Percentiles rank a stretch among this genome's conserved stretches.
phyloP scores from a whole-genome alignment of 129 eudicot genomes.

The Saussurea involucrata region DNA sequence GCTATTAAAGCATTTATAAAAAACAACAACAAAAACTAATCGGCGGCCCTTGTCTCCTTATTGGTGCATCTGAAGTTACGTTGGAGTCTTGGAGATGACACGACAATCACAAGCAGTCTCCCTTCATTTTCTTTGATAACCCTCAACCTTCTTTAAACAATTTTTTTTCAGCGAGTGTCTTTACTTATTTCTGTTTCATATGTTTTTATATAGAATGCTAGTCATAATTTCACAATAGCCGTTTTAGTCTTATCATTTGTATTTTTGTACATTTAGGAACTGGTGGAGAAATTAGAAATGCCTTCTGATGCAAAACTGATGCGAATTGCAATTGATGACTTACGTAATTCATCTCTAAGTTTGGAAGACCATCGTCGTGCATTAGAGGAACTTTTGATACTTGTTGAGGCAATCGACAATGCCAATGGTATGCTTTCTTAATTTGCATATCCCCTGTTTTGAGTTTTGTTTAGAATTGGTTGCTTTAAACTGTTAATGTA shows the following conservation, averaged over 20 bases:
- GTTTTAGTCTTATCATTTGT: background rate
- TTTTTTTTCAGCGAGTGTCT: background rate
- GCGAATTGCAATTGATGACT: conserved; percentile 67
- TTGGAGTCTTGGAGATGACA: no score
- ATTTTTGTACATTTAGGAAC: conserved; percentile 47
- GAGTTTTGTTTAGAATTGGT: background rate
- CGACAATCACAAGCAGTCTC: no score
- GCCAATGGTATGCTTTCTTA: conserved; percentile 55
- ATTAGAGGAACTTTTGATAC: conserved; percentile 72
- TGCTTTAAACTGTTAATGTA: background rate
- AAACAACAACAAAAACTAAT: no score
- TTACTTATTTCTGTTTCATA: background rate
- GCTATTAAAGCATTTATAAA: no score
- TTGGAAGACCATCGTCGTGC: conserved; percentile 69
- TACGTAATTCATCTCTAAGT: conserved; percentile 63
- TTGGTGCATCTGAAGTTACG: no score
- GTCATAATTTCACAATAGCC: background rate
- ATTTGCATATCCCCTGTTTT: background rate
- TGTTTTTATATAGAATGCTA: background rate
- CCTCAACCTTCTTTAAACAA: no score
- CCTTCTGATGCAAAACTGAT: conserved; percentile 85
- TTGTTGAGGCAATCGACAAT: conserved; percentile 89
- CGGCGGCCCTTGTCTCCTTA: no score
- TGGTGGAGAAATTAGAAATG: conserved; percentile 77
- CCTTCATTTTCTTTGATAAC: no score